phyloP scores from a whole-genome alignment of 2,329 filamentous ascomycete species.

The Boeremia lycopersici region DNA sequence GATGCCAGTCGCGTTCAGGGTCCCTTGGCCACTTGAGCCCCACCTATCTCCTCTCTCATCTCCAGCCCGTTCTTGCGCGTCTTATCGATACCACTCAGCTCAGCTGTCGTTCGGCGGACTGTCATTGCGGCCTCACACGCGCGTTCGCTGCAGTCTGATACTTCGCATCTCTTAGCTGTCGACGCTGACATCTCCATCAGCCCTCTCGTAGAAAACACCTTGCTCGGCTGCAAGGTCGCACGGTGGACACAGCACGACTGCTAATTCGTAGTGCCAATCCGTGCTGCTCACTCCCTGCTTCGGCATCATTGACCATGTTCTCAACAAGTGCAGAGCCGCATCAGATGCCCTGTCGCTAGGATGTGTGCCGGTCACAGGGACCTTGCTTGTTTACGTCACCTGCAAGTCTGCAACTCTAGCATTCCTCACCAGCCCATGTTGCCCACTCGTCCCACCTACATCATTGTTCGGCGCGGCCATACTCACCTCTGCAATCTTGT shows the following conservation, averaged over 20 bases:
- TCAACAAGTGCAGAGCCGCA: conserved; percentile 11
- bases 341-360: conserved; percentile 5
- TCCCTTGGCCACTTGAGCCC: conserved; percentile 1
- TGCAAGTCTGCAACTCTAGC: not conserved
- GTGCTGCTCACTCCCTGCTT: conserved; percentile 7
- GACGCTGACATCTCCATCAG: not conserved
- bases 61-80: conserved; percentile 8
- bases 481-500: no score
- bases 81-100: conserved; percentile 2
- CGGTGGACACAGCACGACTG: conserved; percentile 3
- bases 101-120: not conserved
- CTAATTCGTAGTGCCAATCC: conserved; percentile 6
- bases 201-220: not conserved
- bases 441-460: not conserved
- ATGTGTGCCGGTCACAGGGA: conserved; percentile 8
- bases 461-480: not conserved
- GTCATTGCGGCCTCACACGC: not conserved
- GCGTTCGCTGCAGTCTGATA: not conserved
- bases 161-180: not conserved
- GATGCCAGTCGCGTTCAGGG: conserved; percentile 12
- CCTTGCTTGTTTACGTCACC: conserved; percentile 13
- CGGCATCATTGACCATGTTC: not conserved
- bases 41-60: conserved; percentile 10
- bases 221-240: conserved; percentile 8
- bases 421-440: conserved; percentile 1